Base-by-base conservation (phyloP, 352 stramenopile genomes). In the Pythium periplocum region DNA sequence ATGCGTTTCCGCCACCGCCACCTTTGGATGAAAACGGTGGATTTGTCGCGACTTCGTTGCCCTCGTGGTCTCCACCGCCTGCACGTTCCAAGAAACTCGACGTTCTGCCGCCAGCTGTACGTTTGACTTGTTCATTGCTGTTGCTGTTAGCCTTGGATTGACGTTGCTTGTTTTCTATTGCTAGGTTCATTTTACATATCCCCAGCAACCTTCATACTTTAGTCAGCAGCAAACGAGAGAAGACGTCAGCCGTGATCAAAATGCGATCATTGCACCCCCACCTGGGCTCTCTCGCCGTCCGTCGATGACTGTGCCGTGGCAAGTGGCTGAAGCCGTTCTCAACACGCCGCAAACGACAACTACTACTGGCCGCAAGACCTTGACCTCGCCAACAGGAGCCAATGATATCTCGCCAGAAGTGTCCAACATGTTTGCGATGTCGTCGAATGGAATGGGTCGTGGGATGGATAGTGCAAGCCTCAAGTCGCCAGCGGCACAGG, bases 291-390 rank as follows among this genome's bases (percentile, higher is more conserved):
- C 81, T 35, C 78, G 83, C 35, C 74, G 83, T 2, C 80, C 83
- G 6, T 93, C 83, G 2, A 93, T 93, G 83, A 93, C 83, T 3
- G 83, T 93, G 30, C 83, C 83, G 0, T 93, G 83, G 83, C 83
- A 93, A 62, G 83, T 93, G 37, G 83, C 83, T 3, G 83, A 93
- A 47, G 74, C 83, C 11, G 83, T 93, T 32, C 63, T 93, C 6
- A 89, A 89, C 58, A 93, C 83, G 2, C 83, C 83, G 1, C 83
- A 93, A 59, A 90, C 80, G 1, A 76, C 69, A 12, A 72, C 66
- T 5, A 26, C 17, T 26, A 26, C 17, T 26, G 75, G 68, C 11
- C 74, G 80, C 3, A 91, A 93, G 57, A 81, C 87, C 5, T 51
- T 91, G 2, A 41, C 75, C 37, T 74, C 69, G 8, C 67, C 67